phyloP scores from a whole-genome alignment of 1,284 basidiomycete genomes.

The Caloboletus firmus region DNA sequence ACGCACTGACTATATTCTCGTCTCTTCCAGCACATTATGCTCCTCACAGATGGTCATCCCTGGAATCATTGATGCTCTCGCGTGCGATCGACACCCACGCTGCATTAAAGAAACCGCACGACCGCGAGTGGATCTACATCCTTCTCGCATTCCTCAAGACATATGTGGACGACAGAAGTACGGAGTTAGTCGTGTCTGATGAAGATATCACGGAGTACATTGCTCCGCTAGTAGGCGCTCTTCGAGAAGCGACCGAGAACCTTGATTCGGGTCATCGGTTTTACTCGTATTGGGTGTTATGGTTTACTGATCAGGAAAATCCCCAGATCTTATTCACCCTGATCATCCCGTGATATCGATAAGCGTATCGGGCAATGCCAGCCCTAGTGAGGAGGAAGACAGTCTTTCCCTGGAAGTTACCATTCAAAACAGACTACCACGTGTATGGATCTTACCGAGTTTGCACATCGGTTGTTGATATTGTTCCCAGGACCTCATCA shows the following conservation, averaged over 20 bases:
- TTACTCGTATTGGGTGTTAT: neutral
- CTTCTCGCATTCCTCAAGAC: conserved; percentile 69
- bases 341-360: conserved; percentile 69
- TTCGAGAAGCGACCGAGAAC: conserved; percentile 48
- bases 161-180: conserved; percentile 54
- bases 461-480: conserved; percentile 11
- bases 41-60: conserved; percentile 71
- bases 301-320: conserved; percentile 13
- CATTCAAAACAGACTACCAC: conserved; percentile 67
- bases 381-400: conserved; percentile 57
- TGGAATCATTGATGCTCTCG: conserved; percentile 76
- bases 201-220: conserved; percentile 56
- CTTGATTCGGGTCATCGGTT: conserved; percentile 56
- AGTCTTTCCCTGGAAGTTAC: conserved; percentile 59
- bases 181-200: conserved; percentile 53
- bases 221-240: conserved; percentile 47
- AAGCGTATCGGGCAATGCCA: conserved; percentile 45
- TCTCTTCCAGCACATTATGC: conserved; percentile 83
- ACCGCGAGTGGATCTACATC: conserved; percentile 74
- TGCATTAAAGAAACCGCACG: conserved; percentile 51
- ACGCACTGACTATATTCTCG: conserved; percentile 68
- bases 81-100: conserved; percentile 67
- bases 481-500: conserved; percentile 43
- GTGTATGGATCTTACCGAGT: conserved; percentile 44
- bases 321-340: conserved; percentile 59